phyloP scores from a whole-genome alignment of 2,329 filamentous ascomycete species.

The Fusarium sp. region DNA sequence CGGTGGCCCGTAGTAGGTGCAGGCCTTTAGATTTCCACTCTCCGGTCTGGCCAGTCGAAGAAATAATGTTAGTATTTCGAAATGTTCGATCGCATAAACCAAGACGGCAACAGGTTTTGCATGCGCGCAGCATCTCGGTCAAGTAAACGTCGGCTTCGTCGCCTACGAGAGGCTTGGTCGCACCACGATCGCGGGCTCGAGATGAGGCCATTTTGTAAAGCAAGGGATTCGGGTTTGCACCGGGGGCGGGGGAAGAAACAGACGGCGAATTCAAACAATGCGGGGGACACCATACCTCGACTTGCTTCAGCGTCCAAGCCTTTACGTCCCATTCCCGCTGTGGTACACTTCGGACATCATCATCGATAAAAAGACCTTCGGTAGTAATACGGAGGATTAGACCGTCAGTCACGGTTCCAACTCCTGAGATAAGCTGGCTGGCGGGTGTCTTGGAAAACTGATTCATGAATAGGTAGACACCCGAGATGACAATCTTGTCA shows the following conservation, averaged over 20 bases:
- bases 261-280: conserved; percentile 68
- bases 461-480: conserved; percentile 93
- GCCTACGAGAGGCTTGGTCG: conserved; percentile 68
- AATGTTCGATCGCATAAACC: conserved; percentile 64
- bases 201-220: conserved; percentile 64
- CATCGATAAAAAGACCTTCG: conserved; percentile 96
- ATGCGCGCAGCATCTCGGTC: conserved; percentile 73
- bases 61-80: conserved; percentile 60
- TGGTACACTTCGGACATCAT: conserved; percentile 91
- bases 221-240: conserved; percentile 59
- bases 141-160: conserved; percentile 79
- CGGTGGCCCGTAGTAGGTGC: conserved; percentile 74
- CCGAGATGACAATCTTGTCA: conserved; percentile 95
- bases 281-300: conserved; percentile 88
- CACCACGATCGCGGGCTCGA: conserved; percentile 65
- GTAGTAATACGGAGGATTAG: conserved; percentile 93
- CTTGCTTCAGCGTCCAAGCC: conserved; percentile 94
- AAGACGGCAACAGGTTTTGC: conserved; percentile 75
- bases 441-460: conserved; percentile 89
- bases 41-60: conserved; percentile 63
- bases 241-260: conserved; percentile 59
- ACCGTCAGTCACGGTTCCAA: conserved; percentile 90
- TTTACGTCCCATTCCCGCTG: conserved; percentile 99
- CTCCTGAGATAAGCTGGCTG: conserved; percentile 89
- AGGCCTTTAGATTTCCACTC: conserved; percentile 70